Base-by-base conservation (phyloP, 495 filamentous ascomycete species). In the Penicillium diatomitis region DNA sequence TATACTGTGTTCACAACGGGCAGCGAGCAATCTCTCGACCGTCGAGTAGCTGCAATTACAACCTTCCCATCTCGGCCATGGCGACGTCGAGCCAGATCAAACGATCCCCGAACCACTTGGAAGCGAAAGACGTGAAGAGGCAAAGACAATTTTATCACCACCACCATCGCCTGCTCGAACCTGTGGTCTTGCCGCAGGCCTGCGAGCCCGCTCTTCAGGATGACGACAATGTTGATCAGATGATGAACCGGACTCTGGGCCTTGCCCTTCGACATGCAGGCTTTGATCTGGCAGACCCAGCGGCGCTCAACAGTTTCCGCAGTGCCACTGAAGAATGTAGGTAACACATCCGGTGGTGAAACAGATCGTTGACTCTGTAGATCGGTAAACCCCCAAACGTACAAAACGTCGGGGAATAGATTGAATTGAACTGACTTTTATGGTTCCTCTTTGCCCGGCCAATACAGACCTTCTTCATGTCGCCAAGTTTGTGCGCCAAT, bases 321-420 rank as follows among this genome's bases (percentile, higher is more conserved):
- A 63, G 67, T 41, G 64, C 74, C 8, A 70, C 76, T 3, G 83
- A 86, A 63, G 78, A 85, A 56, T 86, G 83, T 87, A 77, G 39
- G 76, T 64, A 38, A 4, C 6, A 27, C 36, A 38, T 34, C 8
- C 20, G 20, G 20, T 0, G 20, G 20, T 20, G 20, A 20, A 20
- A 20, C 20, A 20, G 2, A 20, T 20, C 20, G 20, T 20, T 20
- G 20, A 20, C 20, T 20, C 20, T 1, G 20, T 20, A 20, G 20
- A 20, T 20, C 20, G 20, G 2, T 20, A 20, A 20, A 20, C 20
- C 20, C 20, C 20, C 20, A 20, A 20, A 20, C 2, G 32, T 37
- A 29, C 32, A 37, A 36, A 20, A 8, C n/a, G 20, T 11, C 36
- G 31, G 20, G 43, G 36, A 7, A 38, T 32, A 42, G 50, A 47